Conservation (phyloP, 2,329 filamentous ascomycete species). For the Aspergillus tanneri region DNA sequence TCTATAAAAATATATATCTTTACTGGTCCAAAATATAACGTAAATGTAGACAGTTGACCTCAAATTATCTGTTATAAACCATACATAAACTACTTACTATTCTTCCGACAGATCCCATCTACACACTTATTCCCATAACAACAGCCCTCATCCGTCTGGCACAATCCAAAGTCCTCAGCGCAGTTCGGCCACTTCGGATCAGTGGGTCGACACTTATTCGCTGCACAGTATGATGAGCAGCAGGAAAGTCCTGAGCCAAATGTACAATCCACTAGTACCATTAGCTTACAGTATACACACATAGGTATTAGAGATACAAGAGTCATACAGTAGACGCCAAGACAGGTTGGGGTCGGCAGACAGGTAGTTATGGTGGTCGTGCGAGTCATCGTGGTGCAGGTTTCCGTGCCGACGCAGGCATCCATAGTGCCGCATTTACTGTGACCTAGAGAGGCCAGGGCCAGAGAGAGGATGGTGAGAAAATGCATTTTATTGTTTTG, state of each 20-base stretch:
- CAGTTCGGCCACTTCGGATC: slow-evolving; percentile 30
- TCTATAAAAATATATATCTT: too few species aligned
- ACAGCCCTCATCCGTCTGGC: slow-evolving; percentile 27
- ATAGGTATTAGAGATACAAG: neutral
- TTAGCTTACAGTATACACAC: neutral
- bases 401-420: slow-evolving; percentile 23
- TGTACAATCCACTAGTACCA: slow-evolving; percentile 15
- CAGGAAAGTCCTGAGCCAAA: slow-evolving; percentile 23
- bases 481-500: too few species aligned
- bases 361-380: neutral
- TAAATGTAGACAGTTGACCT: neutral
- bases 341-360: slow-evolving; percentile 4
- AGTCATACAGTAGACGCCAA: slow-evolving; percentile 4
- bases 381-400: slow-evolving; percentile 26
- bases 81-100: neutral
- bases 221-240: slow-evolving; percentile 33
- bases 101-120: slow-evolving; percentile 23
- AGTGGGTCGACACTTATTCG: slow-evolving; percentile 29
- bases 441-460: too few species aligned
- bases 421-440: slow-evolving; percentile 11
- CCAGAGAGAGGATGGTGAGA: too few species aligned
- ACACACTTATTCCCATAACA: slow-evolving; percentile 31
- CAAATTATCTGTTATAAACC: neutral
- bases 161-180: slow-evolving; percentile 27
- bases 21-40: neutral